These are phyloP conservation scores for Fusarium sp. DNA, from an alignment of 2,329 filamentous ascomycete species.

Conservation along the genomic window DNA sequence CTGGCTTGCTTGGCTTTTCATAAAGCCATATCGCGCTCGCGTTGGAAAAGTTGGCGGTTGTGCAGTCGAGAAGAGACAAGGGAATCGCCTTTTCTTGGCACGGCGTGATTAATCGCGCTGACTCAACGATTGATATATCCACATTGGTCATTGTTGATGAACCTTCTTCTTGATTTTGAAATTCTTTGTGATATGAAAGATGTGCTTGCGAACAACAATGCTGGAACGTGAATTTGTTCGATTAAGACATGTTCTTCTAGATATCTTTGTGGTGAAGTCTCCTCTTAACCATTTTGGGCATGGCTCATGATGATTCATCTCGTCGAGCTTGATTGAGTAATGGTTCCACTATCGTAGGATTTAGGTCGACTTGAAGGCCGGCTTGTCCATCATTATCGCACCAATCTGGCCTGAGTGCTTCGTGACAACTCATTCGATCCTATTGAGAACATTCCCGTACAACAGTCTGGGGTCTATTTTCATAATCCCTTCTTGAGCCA, in stretches of 20 bases:
- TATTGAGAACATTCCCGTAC: no score
- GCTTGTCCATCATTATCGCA: background rate
- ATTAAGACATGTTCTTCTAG: background rate
- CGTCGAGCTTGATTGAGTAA: constrained; percentile 5
- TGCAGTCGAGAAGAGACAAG: constrained; percentile 43
- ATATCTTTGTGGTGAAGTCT: no score
- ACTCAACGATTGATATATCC: constrained; percentile 5
- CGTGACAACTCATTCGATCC: no score
- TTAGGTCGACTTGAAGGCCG: background rate
- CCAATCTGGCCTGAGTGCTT: background rate
- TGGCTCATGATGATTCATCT: constrained; percentile 1
- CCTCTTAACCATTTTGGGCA: background rate
- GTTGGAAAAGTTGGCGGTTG: constrained; percentile 40
- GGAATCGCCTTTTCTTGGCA: constrained; percentile 18
- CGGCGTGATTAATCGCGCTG: background rate
- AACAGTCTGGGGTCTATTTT: background rate
- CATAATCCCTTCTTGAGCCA: constrained; percentile 15
- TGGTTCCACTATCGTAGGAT: background rate
- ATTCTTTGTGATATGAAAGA: background rate
- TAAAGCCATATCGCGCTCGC: constrained; percentile 45
- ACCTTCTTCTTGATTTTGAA: background rate
- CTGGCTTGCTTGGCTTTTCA: constrained; percentile 1
- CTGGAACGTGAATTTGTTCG: fast-evolving
- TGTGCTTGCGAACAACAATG: background rate
- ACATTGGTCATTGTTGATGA: background rate